Evolutionary conservation across 2,329 filamentous ascomycete species (phyloP).

Genomic region (Penicillium thymicola): DNA sequence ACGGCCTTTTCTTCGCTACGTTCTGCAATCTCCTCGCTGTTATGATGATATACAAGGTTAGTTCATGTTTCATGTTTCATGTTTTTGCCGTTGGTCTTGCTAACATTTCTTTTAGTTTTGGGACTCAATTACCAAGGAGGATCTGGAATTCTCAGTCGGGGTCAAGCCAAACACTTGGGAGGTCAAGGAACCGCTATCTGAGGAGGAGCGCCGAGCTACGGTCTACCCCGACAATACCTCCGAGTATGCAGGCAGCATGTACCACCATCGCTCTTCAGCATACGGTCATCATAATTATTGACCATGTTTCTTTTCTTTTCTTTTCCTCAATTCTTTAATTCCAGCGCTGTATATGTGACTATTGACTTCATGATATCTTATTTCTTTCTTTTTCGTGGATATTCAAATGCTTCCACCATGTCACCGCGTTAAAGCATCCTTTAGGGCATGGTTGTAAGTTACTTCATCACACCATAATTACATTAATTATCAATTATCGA

Average conservation of each 20-base stretch:
- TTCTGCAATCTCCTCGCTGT: slow-evolving; percentile 90
- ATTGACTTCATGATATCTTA: slow-evolving; percentile 15
- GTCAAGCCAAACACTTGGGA: slow-evolving; percentile 97
- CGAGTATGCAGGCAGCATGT: slow-evolving; percentile 45
- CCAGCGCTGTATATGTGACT: slow-evolving; percentile 14
- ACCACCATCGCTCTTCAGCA: slow-evolving; percentile 40
- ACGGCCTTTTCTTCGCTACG: slow-evolving; percentile 91
- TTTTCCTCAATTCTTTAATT: background rate
- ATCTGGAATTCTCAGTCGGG: slow-evolving; percentile 96
- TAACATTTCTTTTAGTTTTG: slow-evolving; percentile 68
- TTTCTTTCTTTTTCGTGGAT: slow-evolving; percentile 6
- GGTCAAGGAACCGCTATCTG: slow-evolving; percentile 82
- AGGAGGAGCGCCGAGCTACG: slow-evolving; percentile 73
- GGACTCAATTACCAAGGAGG: slow-evolving; percentile 98
- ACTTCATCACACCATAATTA: background rate
- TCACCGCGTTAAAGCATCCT: background rate
- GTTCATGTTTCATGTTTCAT: slow-evolving; percentile 18
- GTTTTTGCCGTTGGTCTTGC: slow-evolving; percentile 1
- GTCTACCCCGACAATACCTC: slow-evolving; percentile 61
- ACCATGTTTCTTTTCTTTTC: background rate
- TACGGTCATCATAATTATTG: slow-evolving; percentile 40
- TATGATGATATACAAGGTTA: slow-evolving; percentile 99
- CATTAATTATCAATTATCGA: background rate
- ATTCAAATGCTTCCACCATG: background rate
- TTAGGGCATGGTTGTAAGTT: background rate